Conservation (phyloP, 768 basidiomycete species). For the Collybia nuda region DNA sequence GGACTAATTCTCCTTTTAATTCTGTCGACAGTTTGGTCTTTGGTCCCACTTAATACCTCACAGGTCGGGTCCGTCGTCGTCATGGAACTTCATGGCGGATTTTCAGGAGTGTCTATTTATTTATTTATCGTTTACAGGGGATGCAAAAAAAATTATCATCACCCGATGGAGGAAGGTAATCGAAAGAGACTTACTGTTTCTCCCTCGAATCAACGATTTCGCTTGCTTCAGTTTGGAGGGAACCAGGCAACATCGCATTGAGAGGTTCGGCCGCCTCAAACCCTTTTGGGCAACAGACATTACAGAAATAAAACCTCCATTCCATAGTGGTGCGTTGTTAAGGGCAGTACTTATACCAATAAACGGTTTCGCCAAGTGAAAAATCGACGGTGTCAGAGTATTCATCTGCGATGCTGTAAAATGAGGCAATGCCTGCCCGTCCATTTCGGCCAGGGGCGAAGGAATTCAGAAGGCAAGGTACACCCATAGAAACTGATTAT, state of each 20-base stretch:
- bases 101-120: constrained; percentile 1
- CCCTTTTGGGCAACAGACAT: constrained; percentile 25
- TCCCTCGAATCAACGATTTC: constrained; percentile 10
- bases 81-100: not conserved
- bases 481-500: constrained; percentile 16
- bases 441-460: not conserved
- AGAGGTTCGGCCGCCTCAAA: constrained; percentile 11
- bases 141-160: not conserved
- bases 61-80: too few relatives aligned
- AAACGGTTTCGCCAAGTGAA: too few relatives aligned
- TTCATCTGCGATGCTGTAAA: constrained; percentile 23
- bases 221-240: constrained; percentile 24
- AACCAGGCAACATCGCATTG: constrained; percentile 15
- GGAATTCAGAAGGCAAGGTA: too few relatives aligned
- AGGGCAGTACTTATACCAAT: too few relatives aligned
- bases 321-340: too few relatives aligned
- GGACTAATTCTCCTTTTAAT: too few relatives aligned
- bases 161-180: not conserved
- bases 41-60: too few relatives aligned
- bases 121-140: not conserved
- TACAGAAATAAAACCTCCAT: constrained; percentile 28
- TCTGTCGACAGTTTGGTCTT: too few relatives aligned
- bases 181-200: constrained; percentile 6
- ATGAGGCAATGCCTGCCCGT: constrained; percentile 33
- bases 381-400: too few relatives aligned